These are phyloP conservation scores for Epichloe coenophiala DNA, from an alignment of 2,329 filamentous ascomycete genomes.

Conservation along the genomic window DNA sequence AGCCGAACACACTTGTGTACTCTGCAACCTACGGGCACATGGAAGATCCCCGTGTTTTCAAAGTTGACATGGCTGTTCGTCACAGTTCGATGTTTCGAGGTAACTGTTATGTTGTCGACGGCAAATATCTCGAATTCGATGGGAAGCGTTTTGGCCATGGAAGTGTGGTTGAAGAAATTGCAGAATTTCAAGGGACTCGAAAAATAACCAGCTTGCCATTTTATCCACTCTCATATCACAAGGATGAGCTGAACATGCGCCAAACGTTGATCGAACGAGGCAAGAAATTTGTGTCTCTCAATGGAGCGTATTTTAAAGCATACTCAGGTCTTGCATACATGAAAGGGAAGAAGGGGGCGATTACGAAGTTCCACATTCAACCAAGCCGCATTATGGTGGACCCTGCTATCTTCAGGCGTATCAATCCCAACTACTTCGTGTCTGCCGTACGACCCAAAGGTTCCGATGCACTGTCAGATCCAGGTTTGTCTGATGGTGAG, in stretches of 20 bases:
- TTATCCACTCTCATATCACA: conserved; percentile 72
- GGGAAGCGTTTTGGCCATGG: conserved; percentile 75
- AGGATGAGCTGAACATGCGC: conserved; percentile 51
- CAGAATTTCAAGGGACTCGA: conserved; percentile 63
- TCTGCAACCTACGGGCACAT: conserved; percentile 62
- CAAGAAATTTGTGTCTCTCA: conserved; percentile 69
- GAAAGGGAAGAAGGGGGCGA: conserved; percentile 56
- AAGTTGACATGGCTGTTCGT: conserved; percentile 63
- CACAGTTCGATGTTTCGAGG: conserved; percentile 56
- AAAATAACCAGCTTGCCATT: conserved; percentile 69
- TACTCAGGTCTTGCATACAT: conserved; percentile 76
- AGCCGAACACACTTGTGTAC: conserved; percentile 70
- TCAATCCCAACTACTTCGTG: conserved; percentile 75
- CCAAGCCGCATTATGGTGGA: conserved; percentile 84
- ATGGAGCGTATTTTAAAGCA: conserved; percentile 69
- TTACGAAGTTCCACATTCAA: conserved; percentile 68
- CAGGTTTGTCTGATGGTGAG: conserved; percentile 30
- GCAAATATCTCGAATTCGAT: conserved; percentile 74
- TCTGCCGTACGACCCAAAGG: conserved; percentile 63
- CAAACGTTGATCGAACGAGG: conserved; percentile 63
- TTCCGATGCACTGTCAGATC: conserved; percentile 42
- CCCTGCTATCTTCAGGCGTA: conserved; percentile 64
- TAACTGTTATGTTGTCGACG: conserved; percentile 64
- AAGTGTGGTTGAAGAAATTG: conserved; percentile 53
- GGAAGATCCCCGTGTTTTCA: conserved; percentile 72